Conservation (phyloP, 2,329 filamentous ascomycete genomes). For the Beauveria rudraprayagi region DNA sequence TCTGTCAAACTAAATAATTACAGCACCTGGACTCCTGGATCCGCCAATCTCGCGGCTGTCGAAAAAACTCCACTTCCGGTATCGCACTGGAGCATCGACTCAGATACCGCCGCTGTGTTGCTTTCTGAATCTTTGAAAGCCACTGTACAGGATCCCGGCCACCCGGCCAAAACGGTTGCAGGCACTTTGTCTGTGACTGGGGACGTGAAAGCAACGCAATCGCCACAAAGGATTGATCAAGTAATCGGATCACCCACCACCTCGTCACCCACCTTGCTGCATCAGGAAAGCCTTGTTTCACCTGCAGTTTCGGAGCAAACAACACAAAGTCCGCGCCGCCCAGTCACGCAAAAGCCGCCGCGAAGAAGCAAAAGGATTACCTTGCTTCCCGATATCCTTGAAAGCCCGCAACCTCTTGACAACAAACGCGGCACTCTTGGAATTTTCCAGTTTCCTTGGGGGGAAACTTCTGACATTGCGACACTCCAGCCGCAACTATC, state of each 20-base stretch:
- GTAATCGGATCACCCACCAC: background rate
- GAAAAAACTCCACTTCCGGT: slow-evolving; percentile 6
- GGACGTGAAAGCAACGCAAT: background rate
- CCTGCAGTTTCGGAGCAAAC: slow-evolving; percentile 2
- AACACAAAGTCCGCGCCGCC: slow-evolving; percentile 26
- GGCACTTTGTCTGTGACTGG: background rate
- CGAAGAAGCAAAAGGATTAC: slow-evolving; percentile 50
- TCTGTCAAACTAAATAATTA: slow-evolving; percentile 16
- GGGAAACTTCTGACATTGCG: slow-evolving; percentile 51
- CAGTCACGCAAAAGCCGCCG: slow-evolving; percentile 44
- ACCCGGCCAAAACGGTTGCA: background rate
- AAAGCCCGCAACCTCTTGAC: slow-evolving; percentile 51
- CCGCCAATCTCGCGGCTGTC: background rate
- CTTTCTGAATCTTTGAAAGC: slow-evolving; percentile 15
- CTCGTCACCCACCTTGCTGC: background rate
- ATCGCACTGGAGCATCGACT: slow-evolving; percentile 12
- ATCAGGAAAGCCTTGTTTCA: background rate
- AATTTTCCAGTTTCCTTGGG: slow-evolving; percentile 60
- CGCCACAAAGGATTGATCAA: background rate
- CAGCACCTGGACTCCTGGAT: slow-evolving; percentile 22
- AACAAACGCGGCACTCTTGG: slow-evolving; percentile 52
- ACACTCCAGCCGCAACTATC: slow-evolving; percentile 31
- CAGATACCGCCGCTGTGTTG: background rate
- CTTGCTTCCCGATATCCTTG: slow-evolving; percentile 53
- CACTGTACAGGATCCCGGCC: background rate